Conservation (phyloP, 176 grass and related monocot genomes). For the Paspalum vaginatum region DNA sequence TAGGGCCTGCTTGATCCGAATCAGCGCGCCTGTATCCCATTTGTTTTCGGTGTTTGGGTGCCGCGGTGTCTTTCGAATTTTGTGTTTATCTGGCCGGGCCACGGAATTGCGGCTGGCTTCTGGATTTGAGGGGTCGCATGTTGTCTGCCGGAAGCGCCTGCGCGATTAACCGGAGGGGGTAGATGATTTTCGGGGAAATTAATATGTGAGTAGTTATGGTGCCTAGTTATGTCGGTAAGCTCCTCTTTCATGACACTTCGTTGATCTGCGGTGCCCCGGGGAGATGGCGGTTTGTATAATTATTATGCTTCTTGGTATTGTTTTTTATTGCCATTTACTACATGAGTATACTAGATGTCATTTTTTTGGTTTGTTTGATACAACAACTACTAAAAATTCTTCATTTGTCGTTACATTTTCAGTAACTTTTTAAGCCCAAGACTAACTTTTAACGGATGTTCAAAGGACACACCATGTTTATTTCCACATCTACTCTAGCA, state of each 20-base stretch:
- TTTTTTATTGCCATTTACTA: not conserved
- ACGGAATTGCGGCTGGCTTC: not conserved
- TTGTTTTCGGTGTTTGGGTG: not conserved
- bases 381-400: not conserved
- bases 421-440: not conserved
- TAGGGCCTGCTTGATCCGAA: constrained; percentile 27
- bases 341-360: not conserved
- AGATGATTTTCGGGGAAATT: not conserved
- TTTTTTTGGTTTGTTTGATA: not conserved
- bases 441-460: not conserved
- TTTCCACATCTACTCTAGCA: not conserved
- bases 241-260: not conserved
- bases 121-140: not conserved
- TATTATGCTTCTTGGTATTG: not conserved
- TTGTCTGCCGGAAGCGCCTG: not conserved
- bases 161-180: not conserved
- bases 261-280: not conserved
- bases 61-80: not conserved
- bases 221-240: not conserved
- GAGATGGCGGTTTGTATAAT: not conserved
- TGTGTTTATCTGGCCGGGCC: not conserved
- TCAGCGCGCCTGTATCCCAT: not conserved
- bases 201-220: not conserved
- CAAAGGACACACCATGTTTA: not conserved
- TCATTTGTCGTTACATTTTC: not conserved